phyloP scores from a whole-genome alignment of 1,284 basidiomycete genomes.

The Sanghuangporus weigelae region DNA sequence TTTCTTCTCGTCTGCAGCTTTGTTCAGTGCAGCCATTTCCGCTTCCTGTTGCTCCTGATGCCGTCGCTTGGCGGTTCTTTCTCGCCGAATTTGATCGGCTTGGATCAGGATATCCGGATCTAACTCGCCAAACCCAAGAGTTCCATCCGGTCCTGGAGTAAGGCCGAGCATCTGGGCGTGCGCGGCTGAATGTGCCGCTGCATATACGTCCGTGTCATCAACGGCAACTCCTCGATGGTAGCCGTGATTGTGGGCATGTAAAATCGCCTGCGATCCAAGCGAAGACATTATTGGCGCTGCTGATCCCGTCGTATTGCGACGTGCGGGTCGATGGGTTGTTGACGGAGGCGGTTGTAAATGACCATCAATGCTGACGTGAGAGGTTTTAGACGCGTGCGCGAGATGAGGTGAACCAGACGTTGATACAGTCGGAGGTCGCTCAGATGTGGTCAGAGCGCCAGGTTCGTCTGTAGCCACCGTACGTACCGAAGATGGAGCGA shows the following conservation, averaged over 20 bases:
- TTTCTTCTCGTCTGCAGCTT: slow-evolving; percentile 39
- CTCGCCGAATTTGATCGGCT: slow-evolving; percentile 76
- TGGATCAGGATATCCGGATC: slow-evolving; percentile 74
- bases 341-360: slow-evolving; percentile 21
- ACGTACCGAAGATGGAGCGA: slow-evolving; percentile 6
- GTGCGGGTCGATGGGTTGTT: slow-evolving; percentile 19
- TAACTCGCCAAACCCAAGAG: slow-evolving; percentile 27
- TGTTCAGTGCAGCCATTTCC: slow-evolving; percentile 39
- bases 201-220: slow-evolving; percentile 16
- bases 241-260: not conserved
- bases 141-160: slow-evolving; percentile 14
- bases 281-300: slow-evolving; percentile 12
- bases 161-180: slow-evolving; percentile 10
- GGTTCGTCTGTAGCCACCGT: slow-evolving; percentile 10
- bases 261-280: slow-evolving; percentile 10
- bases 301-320: slow-evolving; percentile 28
- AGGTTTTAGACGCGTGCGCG: slow-evolving; percentile 10
- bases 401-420: not conserved
- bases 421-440: slow-evolving; percentile 5
- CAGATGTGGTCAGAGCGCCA: slow-evolving; percentile 8
- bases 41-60: slow-evolving; percentile 49
- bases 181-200: slow-evolving; percentile 9
- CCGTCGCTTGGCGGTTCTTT: slow-evolving; percentile 65
- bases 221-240: not conserved
- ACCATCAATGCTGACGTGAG: slow-evolving; percentile 18